phyloP scores from a whole-genome alignment of 2,329 filamentous ascomycete species.

The Pseudocercospora macadamiae region DNA sequence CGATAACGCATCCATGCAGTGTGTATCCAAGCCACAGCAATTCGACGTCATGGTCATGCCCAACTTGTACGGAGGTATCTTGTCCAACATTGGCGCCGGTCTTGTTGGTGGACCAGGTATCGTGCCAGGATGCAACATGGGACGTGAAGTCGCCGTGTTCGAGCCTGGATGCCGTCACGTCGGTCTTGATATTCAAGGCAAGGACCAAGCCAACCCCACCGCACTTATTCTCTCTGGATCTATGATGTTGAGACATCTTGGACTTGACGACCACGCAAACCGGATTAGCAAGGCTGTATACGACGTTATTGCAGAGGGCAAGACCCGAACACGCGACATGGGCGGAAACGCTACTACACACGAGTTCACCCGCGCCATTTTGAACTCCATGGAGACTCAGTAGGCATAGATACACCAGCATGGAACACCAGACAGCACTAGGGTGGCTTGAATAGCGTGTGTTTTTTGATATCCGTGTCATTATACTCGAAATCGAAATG shows the following conservation, averaged over 20 bases:
- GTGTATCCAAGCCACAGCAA: conserved; percentile 92
- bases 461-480: background rate
- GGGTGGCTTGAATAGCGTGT: background rate
- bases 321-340: conserved; percentile 92
- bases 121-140: conserved; percentile 99
- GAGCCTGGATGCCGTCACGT: conserved; percentile 99
- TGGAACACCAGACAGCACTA: background rate
- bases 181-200: conserved; percentile 98
- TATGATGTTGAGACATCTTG: conserved; percentile 96
- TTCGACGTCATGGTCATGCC: conserved; percentile 99
- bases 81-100: conserved; percentile 97
- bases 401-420: conserved; percentile 1
- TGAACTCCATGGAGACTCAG: conserved; percentile 82
- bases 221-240: conserved; percentile 92
- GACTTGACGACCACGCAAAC: conserved; percentile 97
- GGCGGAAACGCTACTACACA: conserved; percentile 86
- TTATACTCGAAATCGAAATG: background rate
- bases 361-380: conserved; percentile 91
- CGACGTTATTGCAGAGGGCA: conserved; percentile 83
- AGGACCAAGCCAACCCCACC: conserved; percentile 98
- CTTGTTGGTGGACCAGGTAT: conserved; percentile 96
- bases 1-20: conserved; percentile 99
- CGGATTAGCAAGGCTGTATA: conserved; percentile 89
- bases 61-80: conserved; percentile 97
- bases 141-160: conserved; percentile 95